Conservation (phyloP, 306 rosid species). For the Cucurbita argyrosperma region DNA sequence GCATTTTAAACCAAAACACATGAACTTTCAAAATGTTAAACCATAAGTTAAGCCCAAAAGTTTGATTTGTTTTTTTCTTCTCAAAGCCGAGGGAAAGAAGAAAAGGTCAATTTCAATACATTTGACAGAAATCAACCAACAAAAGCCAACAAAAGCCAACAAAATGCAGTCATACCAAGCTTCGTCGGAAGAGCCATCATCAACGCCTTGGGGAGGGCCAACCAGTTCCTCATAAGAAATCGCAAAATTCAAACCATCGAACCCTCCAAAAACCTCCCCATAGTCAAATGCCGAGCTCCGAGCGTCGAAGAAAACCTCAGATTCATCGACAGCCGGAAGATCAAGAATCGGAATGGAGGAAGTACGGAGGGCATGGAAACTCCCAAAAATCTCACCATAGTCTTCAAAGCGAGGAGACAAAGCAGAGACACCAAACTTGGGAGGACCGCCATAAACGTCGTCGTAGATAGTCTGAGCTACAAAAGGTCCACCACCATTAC, state of each 20-base stretch:
- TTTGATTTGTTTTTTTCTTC: neutral
- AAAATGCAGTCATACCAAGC: slow-evolving; percentile 51
- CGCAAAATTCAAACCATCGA: slow-evolving; percentile 39
- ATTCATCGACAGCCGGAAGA: slow-evolving; percentile 56
- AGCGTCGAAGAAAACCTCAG: slow-evolving; percentile 51
- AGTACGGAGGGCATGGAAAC: slow-evolving; percentile 60
- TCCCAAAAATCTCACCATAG: slow-evolving; percentile 77
- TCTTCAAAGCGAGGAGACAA: slow-evolving; percentile 87
- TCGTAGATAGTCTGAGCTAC: slow-evolving; percentile 41
- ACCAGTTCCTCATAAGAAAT: slow-evolving; percentile 53
- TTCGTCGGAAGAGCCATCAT: slow-evolving; percentile 35
- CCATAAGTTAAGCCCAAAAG: neutral
- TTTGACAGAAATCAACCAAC: slow-evolving; percentile 8
- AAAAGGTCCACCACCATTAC: slow-evolving; percentile 11
- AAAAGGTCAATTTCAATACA: slow-evolving; percentile 9
- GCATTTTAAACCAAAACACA: neutral
- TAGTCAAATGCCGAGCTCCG: slow-evolving; percentile 52
- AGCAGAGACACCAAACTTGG: slow-evolving; percentile 45
- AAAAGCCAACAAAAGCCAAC: slow-evolving; percentile 3
- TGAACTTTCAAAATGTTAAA: neutral
- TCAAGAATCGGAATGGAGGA: slow-evolving; percentile 80
- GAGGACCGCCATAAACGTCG: slow-evolving; percentile 75
- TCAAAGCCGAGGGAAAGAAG: neutral
- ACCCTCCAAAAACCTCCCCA: slow-evolving; percentile 60
- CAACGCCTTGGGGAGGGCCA: slow-evolving; percentile 16